These are phyloP conservation scores for Serpula lacrymans DNA, from an alignment of 768 basidiomycete species.

Conservation along the genomic window DNA sequence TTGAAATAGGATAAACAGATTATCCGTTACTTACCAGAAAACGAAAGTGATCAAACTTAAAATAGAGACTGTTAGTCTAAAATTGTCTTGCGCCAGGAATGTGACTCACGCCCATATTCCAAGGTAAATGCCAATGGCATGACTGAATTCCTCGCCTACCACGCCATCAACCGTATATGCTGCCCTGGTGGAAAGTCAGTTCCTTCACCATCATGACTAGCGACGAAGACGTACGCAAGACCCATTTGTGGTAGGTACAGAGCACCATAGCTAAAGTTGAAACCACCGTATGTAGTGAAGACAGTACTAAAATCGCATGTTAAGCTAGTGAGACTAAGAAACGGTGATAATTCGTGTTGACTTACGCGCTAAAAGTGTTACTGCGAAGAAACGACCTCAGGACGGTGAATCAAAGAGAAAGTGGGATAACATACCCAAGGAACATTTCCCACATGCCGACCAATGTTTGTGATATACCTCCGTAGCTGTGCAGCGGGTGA, in stretches of 20 bases:
- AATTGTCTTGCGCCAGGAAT: background rate
- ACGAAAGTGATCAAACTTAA: slow-evolving; percentile 21
- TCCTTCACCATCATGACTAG: too few species aligned
- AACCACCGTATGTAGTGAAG: slow-evolving; percentile 25
- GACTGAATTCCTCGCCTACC: slow-evolving; percentile 19
- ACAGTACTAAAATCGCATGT: slow-evolving; percentile 14
- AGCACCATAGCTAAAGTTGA: slow-evolving; percentile 26
- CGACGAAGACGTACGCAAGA: slow-evolving; percentile 16
- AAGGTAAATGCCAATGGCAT: slow-evolving; percentile 25
- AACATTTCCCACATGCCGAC: slow-evolving; percentile 31
- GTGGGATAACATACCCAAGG: slow-evolving; percentile 19
- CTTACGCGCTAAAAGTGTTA: slow-evolving; percentile 25
- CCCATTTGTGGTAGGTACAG: slow-evolving; percentile 23
- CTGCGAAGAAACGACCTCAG: slow-evolving; percentile 13
- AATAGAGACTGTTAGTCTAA: background rate
- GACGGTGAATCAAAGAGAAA: background rate
- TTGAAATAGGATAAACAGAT: background rate
- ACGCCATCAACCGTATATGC: slow-evolving; percentile 23
- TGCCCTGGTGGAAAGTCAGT: slow-evolving; percentile 11
- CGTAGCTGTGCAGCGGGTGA: slow-evolving; percentile 18
- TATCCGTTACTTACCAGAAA: slow-evolving; percentile 15
- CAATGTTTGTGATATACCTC: slow-evolving; percentile 26
- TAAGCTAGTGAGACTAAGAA: background rate
- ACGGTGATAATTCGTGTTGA: background rate
- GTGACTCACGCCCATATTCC: slow-evolving; percentile 20